These are phyloP conservation scores for Exophiala dermatitidis DNA, from an alignment of 2,329 filamentous ascomycete species.

Conservation along the genomic window DNA sequence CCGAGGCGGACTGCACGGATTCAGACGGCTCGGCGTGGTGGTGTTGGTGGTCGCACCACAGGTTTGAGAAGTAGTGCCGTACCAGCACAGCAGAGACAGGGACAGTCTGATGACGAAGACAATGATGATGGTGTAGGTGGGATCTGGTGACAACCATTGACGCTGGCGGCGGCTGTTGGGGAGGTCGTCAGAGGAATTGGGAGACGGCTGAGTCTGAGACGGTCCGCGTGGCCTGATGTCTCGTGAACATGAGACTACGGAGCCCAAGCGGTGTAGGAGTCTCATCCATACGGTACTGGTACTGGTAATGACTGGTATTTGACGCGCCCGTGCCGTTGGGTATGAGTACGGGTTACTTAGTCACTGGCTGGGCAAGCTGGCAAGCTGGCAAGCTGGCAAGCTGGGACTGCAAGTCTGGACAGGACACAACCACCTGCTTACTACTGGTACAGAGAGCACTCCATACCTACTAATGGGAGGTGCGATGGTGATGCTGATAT, in stretches of 20 bases:
- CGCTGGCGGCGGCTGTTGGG: background rate
- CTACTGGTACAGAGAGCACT: too few relatives aligned
- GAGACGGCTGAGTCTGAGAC: constrained; percentile 10
- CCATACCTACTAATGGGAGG: too few relatives aligned
- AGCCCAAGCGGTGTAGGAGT: background rate
- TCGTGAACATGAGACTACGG: background rate
- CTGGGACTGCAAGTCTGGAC: too few relatives aligned
- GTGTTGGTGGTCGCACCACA: constrained; percentile 25
- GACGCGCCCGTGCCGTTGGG: too few relatives aligned
- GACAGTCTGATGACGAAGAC: constrained; percentile 23
- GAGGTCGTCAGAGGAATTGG: constrained; percentile 9
- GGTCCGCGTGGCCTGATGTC: constrained; percentile 10
- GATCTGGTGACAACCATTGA: constrained; percentile 24
- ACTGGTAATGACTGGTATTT: too few relatives aligned
- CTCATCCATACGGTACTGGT: too few relatives aligned
- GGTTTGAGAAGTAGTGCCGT: constrained; percentile 26
- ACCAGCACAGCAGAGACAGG: constrained; percentile 21
- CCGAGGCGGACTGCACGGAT: background rate
- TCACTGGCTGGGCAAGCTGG: too few relatives aligned
- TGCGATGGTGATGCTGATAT: too few relatives aligned
- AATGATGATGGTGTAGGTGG: constrained; percentile 16
- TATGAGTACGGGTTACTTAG: too few relatives aligned
- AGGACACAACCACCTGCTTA: too few relatives aligned
- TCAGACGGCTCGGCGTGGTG: background rate
- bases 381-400: too few relatives aligned